Conservation (phyloP, 2,329 filamentous ascomycete genomes). For the Colletotrichum scovillei region DNA sequence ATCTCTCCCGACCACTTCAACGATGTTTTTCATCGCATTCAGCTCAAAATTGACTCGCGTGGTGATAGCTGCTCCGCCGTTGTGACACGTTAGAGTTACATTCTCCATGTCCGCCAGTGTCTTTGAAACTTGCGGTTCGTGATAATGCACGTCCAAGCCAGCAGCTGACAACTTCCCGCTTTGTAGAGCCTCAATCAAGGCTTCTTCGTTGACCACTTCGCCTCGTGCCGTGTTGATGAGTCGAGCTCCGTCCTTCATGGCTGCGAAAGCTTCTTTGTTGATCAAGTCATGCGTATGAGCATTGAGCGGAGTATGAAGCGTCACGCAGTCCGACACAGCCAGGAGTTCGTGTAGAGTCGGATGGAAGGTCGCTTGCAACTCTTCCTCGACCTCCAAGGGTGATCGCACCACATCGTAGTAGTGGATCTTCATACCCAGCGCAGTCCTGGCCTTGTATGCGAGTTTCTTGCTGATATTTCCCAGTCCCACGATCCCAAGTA, state of each 20-base stretch:
- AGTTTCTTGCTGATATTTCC: constrained; percentile 59
- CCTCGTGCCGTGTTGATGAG: constrained; percentile 66
- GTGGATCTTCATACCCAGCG: constrained; percentile 64
- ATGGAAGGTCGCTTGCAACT: constrained; percentile 45
- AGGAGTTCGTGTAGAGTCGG: constrained; percentile 42
- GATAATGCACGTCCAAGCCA: constrained; percentile 65
- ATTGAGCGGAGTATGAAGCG: constrained; percentile 47
- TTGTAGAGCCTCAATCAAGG: constrained; percentile 58
- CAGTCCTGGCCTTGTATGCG: constrained; percentile 55
- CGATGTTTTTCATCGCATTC: constrained; percentile 49
- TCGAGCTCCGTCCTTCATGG: constrained; percentile 59
- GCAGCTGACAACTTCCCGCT: constrained; percentile 57
- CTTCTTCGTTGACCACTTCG: constrained; percentile 62
- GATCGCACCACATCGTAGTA: constrained; percentile 59
- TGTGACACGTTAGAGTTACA: constrained; percentile 50
- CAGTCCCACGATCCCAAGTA: constrained; percentile 64
- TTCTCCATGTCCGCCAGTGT: constrained; percentile 51
- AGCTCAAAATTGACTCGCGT: constrained; percentile 54
- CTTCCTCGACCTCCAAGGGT: constrained; percentile 42
- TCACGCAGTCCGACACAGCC: constrained; percentile 46
- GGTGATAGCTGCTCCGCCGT: constrained; percentile 50
- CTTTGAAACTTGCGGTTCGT: constrained; percentile 60
- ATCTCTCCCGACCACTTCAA: constrained; percentile 40
- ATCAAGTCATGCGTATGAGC: constrained; percentile 41
- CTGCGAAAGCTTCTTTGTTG: constrained; percentile 47